These are phyloP conservation scores for Stephanodiscus minutulus DNA, from an alignment of 108 stramenopile genomes.

Conservation along the genomic window DNA sequence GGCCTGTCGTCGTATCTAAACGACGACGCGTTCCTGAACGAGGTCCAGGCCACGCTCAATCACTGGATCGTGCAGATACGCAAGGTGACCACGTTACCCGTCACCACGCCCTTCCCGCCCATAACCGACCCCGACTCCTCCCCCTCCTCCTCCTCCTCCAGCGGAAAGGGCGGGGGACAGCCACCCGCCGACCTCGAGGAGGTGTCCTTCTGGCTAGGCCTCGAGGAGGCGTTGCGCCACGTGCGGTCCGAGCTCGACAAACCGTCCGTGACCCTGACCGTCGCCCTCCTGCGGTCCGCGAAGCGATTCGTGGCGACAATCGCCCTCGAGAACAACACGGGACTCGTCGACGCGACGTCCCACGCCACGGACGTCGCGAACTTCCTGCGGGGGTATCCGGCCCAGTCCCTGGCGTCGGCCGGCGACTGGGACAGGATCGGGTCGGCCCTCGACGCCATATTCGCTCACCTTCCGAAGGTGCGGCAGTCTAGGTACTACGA, in stretches of 20 bases:
- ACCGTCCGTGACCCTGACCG: conserved; percentile 65
- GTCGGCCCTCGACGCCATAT: conserved; percentile 60
- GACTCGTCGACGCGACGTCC: conserved; percentile 74
- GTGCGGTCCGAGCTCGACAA: conserved; percentile 64
- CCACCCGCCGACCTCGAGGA: conserved; percentile 74
- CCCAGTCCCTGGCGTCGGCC: conserved; percentile 72
- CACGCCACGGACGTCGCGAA: conserved; percentile 72
- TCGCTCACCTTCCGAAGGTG: conserved; percentile 87
- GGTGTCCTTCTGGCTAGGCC: conserved; percentile 82
- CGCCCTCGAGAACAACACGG: conserved; percentile 90
- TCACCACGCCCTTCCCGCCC: conserved; percentile 67
- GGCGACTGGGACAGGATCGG: conserved; percentile 68
- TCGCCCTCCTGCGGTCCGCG: conserved; percentile 81
- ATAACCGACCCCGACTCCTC: conserved; percentile 29
- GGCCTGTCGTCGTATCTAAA: conserved; percentile 52
- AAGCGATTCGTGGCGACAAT: conserved; percentile 91
- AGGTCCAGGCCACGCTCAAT: conserved; percentile 67
- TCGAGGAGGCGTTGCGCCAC: conserved; percentile 59
- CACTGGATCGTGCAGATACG: conserved; percentile 83
- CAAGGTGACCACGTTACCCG: conserved; percentile 70
- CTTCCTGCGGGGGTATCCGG: conserved; percentile 86
- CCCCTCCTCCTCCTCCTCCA: conserved; percentile 9
- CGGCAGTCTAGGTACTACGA: conserved; percentile 84
- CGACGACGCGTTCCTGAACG: conserved; percentile 80
- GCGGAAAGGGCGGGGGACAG: too few species aligned